Conservation (phyloP, 202 grass and related monocot species). For the Zoysia matrella region DNA sequence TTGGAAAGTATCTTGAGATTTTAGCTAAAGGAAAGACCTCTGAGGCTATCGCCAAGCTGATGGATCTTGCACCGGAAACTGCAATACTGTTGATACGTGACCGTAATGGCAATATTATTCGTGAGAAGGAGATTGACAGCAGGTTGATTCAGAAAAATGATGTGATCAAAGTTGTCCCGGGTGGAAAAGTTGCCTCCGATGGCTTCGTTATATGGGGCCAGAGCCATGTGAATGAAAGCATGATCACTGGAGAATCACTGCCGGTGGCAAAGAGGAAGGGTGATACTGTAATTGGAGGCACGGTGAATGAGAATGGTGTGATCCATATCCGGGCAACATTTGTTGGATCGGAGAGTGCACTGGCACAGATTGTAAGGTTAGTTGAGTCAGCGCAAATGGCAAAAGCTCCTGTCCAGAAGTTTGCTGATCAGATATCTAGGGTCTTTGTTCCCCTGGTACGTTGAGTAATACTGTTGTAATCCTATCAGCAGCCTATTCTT, state of each 20-base stretch:
- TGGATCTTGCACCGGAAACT: conserved; percentile 91
- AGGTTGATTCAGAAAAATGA: conserved; percentile 97
- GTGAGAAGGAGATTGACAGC: conserved; percentile 85
- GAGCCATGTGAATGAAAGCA: conserved; percentile 98
- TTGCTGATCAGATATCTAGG: conserved; percentile 92
- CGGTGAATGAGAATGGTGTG: conserved; percentile 95
- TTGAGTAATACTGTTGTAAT: conserved; percentile 27
- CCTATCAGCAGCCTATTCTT: not conserved
- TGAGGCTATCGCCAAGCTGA: conserved; percentile 92
- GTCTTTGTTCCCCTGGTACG: conserved; percentile 88
- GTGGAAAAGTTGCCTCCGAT: conserved; percentile 91
- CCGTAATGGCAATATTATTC: conserved; percentile 58
- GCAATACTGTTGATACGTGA: conserved; percentile 70
- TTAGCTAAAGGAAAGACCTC: conserved; percentile 97
- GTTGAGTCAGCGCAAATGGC: conserved; percentile 95
- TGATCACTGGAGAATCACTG: conserved; percentile 92
- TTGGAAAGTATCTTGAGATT: conserved; percentile 97
- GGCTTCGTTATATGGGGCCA: conserved; percentile 95
- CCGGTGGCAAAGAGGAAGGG: conserved; percentile 91
- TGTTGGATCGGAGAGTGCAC: conserved; percentile 88
- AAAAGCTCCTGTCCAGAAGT: conserved; percentile 95
- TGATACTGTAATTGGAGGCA: conserved; percentile 86
- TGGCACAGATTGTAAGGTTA: conserved; percentile 88
- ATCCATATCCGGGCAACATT: conserved; percentile 84
- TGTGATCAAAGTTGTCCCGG: conserved; percentile 85